A percentile compares a stretch with the other conserved stretches of the same genome.
phyloP scores from a whole-genome alignment of 306 rosid genomes.

The Clitoria ternatea region DNA sequence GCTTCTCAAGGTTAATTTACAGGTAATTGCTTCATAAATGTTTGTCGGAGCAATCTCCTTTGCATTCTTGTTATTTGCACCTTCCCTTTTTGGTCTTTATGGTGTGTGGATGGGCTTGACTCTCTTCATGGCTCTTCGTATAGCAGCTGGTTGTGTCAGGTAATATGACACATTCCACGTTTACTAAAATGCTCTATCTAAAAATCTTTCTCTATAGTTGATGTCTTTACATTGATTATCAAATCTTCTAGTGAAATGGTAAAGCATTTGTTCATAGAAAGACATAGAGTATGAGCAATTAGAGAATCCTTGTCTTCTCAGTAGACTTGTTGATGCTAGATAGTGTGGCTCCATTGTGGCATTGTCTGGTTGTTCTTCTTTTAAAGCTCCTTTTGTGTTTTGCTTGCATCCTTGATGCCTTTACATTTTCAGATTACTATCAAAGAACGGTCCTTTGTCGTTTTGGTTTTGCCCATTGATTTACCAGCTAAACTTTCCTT shows the following conservation, averaged over 20 bases:
- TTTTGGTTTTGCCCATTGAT: conserved; percentile 25
- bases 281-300: background rate
- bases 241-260: background rate
- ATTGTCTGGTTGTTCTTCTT: background rate
- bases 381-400: background rate
- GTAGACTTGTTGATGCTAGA: conserved; percentile 1
- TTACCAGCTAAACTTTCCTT: background rate
- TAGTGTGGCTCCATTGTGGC: background rate
- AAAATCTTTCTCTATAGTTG: background rate
- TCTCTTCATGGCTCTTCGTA: conserved; percentile 83
- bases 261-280: background rate
- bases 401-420: conserved; percentile 11
- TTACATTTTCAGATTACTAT: conserved; percentile 56
- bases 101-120: conserved; percentile 88
- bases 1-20: conserved; percentile 1
- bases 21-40: conserved; percentile 42
- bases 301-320: background rate
- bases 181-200: background rate
- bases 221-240: background rate
- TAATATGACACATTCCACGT: conserved; percentile 17
- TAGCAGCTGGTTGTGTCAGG: conserved; percentile 74
- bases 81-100: conserved; percentile 58
- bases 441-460: conserved; percentile 94
- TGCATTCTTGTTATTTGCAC: conserved; percentile 58
- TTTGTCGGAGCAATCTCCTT: conserved; percentile 70